Percentiles rank a stretch among this genome's conserved stretches.
These are phyloP conservation scores for Mychonastes homosphaera DNA, from an alignment of 139 green algal genomes.

Conservation along the genomic window DNA sequence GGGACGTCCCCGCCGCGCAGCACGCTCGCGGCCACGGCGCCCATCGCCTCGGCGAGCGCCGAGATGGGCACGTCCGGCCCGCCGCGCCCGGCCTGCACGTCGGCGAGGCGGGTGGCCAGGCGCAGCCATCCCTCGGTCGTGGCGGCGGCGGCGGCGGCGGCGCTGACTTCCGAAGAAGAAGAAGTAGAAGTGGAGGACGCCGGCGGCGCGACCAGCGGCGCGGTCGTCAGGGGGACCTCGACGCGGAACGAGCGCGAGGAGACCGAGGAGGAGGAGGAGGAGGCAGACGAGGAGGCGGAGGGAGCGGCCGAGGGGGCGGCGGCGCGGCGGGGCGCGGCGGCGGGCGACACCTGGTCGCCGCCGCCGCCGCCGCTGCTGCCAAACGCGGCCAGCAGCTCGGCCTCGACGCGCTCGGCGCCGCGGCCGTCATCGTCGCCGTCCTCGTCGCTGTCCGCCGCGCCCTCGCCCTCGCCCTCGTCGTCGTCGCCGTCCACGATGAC, in stretches of 20 bases:
- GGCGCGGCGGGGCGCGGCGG: not conserved
- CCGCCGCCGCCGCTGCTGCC: not conserved
- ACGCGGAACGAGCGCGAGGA: not conserved
- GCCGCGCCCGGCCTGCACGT: too few species aligned
- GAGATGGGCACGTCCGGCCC: too few species aligned
- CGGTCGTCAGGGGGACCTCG: not conserved
- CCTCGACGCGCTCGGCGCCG: not conserved
- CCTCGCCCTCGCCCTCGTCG: slow-evolving; percentile 6
- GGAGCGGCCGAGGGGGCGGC: not conserved
- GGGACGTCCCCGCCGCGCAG: too few species aligned
- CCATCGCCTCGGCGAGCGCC: too few species aligned
- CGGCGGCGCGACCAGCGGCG: not conserved
- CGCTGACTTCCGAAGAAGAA: not conserved
- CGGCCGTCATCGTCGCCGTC: not conserved
- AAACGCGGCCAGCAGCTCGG: not conserved
- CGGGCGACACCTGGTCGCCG: not conserved
- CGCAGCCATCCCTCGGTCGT: not conserved
- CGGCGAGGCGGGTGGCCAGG: too few species aligned
- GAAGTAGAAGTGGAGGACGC: not conserved
- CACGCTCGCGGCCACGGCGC: too few species aligned
- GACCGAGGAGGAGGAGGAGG: slow-evolving; percentile 6
- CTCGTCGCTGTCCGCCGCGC: slow-evolving; percentile 1
- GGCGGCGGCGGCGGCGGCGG: not conserved
- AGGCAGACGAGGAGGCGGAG: not conserved
- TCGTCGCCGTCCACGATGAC: slow-evolving; percentile 10